Evolutionary conservation across 2,329 filamentous ascomycete species (phyloP), one percentile per base, ranked within the genome.

Genomic region (Ophiostoma pallidulum): DNA sequence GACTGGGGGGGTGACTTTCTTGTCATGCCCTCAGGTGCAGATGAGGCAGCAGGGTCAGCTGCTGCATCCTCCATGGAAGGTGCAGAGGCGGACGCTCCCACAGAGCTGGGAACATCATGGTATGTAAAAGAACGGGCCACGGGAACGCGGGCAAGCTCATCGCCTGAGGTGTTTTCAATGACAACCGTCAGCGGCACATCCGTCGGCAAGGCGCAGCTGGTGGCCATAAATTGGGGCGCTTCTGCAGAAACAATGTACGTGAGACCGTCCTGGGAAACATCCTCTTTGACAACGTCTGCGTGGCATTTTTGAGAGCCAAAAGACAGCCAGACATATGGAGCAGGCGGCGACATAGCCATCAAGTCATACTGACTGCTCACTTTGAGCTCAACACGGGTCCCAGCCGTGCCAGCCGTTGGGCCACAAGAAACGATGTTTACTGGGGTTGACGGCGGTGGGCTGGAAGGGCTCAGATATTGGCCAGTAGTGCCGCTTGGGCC

Each of bases 241-340:
- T 87, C 80, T 35, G 80, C 78, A 39, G 77, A 78, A 56, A 94
- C 72, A 26, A 76, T 75, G 64, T 92, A 86, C 47, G 66, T 69
- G 18, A 78, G 75, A 46, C 62, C 66, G 52, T 80, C 76, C 66
- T 70, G 77, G 56, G 65, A 72, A 61, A 68, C 67, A 7, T 42
- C 44, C 26, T 56, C 54, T 60, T 82, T 82, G 39, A 77, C 73
- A 20, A 89, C 71, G 48, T 81, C 74, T 49, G 81, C 81, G 47
- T 78, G 72, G 63, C 81, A 84, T 62, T 82, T 81, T 58, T 84
- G 78, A n/a, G 76, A 73, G n/a, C 87, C 88, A 64, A 95, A 94
- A 40, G 82, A 75, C 47, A 95, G 65, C 54, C 69, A 82, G 58
- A 86, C 80, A 43, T 72, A 71, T 2, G 74, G 69, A 47, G 69